Evolutionary conservation across 768 basidiomycete genomes (phyloP).

Genomic region (Suillus subaureus): DNA sequence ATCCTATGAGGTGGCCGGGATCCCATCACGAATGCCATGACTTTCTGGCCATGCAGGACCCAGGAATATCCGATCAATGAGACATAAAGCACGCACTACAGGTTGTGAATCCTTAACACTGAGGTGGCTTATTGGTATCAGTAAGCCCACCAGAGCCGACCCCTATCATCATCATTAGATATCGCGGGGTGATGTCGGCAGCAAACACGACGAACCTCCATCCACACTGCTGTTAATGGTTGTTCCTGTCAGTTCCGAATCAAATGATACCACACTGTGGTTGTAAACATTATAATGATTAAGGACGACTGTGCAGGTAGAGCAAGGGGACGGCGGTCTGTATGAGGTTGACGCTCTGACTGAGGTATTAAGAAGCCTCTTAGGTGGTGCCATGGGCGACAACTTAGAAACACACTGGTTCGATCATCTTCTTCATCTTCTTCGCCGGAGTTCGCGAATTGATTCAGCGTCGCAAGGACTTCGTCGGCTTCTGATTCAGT

Average conservation of each 20-base stretch:
- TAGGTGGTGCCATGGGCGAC: not conserved
- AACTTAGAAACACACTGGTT: not conserved
- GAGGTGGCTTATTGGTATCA: not conserved
- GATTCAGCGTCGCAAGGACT: not conserved
- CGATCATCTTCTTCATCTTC: not conserved
- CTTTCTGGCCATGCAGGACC: no score
- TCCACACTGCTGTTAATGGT: not conserved
- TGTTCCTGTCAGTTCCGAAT: constrained; percentile 1
- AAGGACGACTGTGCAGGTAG: no score
- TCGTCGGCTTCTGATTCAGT: not conserved
- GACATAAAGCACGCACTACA: no score
- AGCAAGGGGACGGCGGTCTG: not conserved
- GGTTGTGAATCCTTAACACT: no score
- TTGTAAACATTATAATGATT: no score
- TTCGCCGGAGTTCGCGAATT: not conserved
- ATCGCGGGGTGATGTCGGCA: not conserved
- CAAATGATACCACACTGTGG: not conserved
- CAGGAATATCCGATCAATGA: no score
- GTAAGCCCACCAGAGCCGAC: not conserved
- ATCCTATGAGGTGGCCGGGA: no score
- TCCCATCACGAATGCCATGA: no score
- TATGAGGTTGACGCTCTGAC: not conserved
- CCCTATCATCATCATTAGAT: not conserved
- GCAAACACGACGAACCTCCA: not conserved
- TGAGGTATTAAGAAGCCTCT: not conserved